Conservation (phyloP, 2,329 filamentous ascomycete species). For the Anthostomella pinea region DNA sequence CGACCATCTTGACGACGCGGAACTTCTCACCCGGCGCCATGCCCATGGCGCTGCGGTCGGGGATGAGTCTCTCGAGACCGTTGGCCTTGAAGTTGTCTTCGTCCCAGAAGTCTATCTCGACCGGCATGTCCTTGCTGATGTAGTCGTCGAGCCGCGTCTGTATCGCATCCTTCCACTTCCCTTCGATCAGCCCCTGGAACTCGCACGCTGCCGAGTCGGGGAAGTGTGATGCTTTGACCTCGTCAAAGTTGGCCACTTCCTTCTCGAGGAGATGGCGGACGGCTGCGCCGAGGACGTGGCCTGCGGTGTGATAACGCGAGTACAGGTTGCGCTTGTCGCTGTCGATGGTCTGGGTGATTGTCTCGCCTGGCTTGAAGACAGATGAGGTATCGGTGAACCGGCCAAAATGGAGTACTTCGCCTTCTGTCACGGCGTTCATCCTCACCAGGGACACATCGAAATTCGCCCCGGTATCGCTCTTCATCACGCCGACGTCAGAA, state of each 20-base stretch:
- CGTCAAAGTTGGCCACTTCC: constrained; percentile 54
- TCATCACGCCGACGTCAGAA: constrained; percentile 61
- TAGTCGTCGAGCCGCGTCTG: constrained; percentile 60
- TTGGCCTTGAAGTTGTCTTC: constrained; percentile 56
- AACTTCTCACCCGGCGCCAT: constrained; percentile 51
- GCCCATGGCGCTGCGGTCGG: constrained; percentile 40
- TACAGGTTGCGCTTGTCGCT: constrained; percentile 57
- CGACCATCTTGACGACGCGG: constrained; percentile 66
- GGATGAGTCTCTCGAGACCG: constrained; percentile 54
- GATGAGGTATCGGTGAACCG: constrained; percentile 39
- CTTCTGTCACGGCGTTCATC: constrained; percentile 46
- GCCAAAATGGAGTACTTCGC: constrained; percentile 65
- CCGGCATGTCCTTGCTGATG: constrained; percentile 52
- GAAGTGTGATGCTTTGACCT: constrained; percentile 70
- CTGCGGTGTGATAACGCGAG: constrained; percentile 70
- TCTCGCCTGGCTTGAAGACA: constrained; percentile 40
- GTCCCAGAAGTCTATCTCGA: constrained; percentile 67
- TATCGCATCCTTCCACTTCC: constrained; percentile 59
- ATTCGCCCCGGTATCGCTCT: constrained; percentile 21
- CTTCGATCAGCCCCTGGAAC: constrained; percentile 65
- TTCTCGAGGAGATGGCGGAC: constrained; percentile 57
- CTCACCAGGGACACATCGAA: constrained; percentile 59
- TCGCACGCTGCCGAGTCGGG: constrained; percentile 66
- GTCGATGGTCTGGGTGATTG: constrained; percentile 58
- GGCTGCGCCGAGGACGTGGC: constrained; percentile 68